Evolutionary conservation across 179 eudicot genomes (phyloP).

Genomic region (Dionaea muscipula): DNA sequence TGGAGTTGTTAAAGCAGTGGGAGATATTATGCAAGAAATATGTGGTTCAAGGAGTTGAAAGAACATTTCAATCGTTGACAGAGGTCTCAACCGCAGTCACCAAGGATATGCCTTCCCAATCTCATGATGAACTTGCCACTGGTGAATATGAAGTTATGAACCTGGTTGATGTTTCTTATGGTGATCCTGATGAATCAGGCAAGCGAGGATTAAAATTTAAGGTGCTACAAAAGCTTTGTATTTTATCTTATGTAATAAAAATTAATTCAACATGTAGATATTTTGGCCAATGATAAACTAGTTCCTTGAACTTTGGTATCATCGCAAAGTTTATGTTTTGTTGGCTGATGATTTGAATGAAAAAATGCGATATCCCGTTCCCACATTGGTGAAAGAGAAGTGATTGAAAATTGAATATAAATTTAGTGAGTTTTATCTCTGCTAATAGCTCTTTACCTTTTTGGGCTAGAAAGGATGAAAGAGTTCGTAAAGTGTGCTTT

Average conservation of each 20-base stretch:
- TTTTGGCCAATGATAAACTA: too few species aligned
- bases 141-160: constrained; percentile 50
- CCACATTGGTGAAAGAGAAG: too few species aligned
- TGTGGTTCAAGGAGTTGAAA: constrained; percentile 25
- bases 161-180: constrained; percentile 69
- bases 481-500: too few species aligned
- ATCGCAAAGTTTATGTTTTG: too few species aligned
- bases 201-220: constrained; percentile 61
- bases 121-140: constrained; percentile 18
- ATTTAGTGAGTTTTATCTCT: too few species aligned
- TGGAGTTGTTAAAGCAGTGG: constrained; percentile 75
- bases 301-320: too few species aligned
- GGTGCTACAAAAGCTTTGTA: constrained; percentile 22
- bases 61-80: constrained; percentile 2
- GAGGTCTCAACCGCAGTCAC: constrained; percentile 5
- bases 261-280: not conserved
- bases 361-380: too few species aligned
- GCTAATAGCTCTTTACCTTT: too few species aligned
- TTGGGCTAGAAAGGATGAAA: too few species aligned
- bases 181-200: constrained; percentile 45
- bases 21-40: constrained; percentile 54
- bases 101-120: constrained; percentile 9
- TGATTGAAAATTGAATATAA: too few species aligned
- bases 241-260: not conserved
- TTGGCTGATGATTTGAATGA: too few species aligned